Evolutionary conservation across 1,284 basidiomycete genomes (phyloP), one percentile per base, ranked within the genome.

Genomic region (Ustilago shanxiensis): DNA sequence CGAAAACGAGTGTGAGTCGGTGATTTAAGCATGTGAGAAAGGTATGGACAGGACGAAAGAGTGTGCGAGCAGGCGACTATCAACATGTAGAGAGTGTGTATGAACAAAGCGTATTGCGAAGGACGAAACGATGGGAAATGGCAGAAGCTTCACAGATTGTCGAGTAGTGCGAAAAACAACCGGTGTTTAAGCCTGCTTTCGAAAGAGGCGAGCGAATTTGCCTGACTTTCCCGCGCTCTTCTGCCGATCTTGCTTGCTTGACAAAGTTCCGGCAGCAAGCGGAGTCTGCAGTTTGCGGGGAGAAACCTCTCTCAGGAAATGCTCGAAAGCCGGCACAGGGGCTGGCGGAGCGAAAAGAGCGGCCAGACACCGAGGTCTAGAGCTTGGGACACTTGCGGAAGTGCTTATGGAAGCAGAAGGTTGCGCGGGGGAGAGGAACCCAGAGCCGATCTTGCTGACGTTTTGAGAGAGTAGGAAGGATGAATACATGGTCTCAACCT

Each of bases 401-500:
- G 26, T 39, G 59, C 16, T 58, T 8, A 57, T 35, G 2, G 47
- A 41, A 22, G 60, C 16, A 5, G 57, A 28, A 1, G 66, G 54
- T 14, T 51, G 41, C 3, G 47, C 18, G 0, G 72, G 68, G 2
- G 72, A 75, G 7, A 75, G 22, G 45, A 63, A 75, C 0, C 72
- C 72, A 0, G 50, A 54, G 3, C 72, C 72, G n/a, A 39, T 45
- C 49, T 58, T 59, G 41, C 28, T 28, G 22, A 75, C 54, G 33
- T 71, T 63, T 18, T 75, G 72, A 31, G 56, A 57, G 52, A 68
- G 65, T 2, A 76, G 51, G 62, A 72, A 72, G 13, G 73, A 68
- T 24, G 60, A 50, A 35, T 76, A 76, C 65, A 76, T 72, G 5
- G 55, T 56, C 26, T 76, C 73, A 5, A 76, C 65, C 29, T 68